These are phyloP conservation scores for Lipomyces spencermartinsiae DNA, from an alignment of 805 yeast species.

Conservation along the genomic window DNA sequence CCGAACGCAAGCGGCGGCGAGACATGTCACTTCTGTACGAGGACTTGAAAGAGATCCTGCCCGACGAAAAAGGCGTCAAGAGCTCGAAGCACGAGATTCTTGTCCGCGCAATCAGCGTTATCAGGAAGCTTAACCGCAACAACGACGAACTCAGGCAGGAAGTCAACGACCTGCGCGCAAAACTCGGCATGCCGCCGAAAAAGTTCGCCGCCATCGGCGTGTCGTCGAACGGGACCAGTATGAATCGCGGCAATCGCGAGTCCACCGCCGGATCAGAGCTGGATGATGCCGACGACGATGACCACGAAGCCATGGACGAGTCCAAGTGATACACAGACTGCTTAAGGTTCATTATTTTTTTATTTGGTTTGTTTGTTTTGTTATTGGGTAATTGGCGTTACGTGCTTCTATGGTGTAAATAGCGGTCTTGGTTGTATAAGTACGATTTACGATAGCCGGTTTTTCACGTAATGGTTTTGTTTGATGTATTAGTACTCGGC, in stretches of 20 bases:
- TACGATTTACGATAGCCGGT: not conserved
- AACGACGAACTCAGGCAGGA: slow-evolving; percentile 29
- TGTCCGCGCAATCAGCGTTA: slow-evolving; percentile 32
- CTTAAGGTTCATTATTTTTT: not conserved
- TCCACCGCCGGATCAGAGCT: slow-evolving; percentile 23
- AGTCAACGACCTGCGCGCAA: slow-evolving; percentile 30
- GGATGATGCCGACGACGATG: slow-evolving; percentile 22
- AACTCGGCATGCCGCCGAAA: slow-evolving; percentile 33
- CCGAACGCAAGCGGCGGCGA: slow-evolving; percentile 40
- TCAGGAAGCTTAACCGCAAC: slow-evolving; percentile 20
- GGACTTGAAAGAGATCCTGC: slow-evolving; percentile 37
- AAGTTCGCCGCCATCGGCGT: slow-evolving; percentile 17
- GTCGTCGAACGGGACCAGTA: slow-evolving; percentile 4
- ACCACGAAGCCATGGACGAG: slow-evolving; percentile 31
- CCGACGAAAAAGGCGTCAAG: slow-evolving; percentile 40
- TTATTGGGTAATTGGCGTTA: slow-evolving; percentile 1
- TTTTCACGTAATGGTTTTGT: not conserved
- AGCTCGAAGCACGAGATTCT: slow-evolving; percentile 40
- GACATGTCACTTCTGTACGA: slow-evolving; percentile 41
- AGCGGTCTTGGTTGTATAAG: not conserved
- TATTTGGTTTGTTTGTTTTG: not conserved
- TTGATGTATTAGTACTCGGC: not conserved
- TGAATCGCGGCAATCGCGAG: slow-evolving; percentile 12
- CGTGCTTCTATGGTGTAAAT: not conserved
- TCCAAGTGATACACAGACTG: not conserved